A percentile compares a stretch with the other conserved stretches of the same genome.
Evolutionary conservation across 2,329 filamentous ascomycete species (phyloP).

Genomic region (Periconia macrospinosa): DNA sequence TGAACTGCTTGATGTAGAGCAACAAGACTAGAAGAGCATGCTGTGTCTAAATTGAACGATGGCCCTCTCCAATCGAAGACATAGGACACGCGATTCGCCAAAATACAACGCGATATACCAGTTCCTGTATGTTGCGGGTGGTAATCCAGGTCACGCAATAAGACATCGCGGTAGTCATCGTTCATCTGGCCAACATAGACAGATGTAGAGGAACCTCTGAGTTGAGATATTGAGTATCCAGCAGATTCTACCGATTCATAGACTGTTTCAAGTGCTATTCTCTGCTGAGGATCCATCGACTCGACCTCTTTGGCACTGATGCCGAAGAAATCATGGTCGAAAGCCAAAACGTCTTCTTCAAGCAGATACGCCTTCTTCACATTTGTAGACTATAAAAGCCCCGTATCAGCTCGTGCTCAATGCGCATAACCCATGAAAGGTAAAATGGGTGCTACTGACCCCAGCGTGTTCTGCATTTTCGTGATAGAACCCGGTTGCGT

Average conservation of each 20-base stretch:
- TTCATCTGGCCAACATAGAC: constrained; percentile 13
- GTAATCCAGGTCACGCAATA: not conserved
- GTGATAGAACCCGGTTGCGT: too few relatives aligned
- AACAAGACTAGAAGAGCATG: constrained; percentile 15
- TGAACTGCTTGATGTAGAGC: constrained; percentile 16
- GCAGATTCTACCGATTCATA: not conserved
- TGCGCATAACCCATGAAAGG: too few relatives aligned
- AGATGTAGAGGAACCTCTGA: constrained; percentile 5
- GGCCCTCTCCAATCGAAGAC: constrained; percentile 18
- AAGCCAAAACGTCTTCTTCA: too few relatives aligned
- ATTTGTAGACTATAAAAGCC: too few relatives aligned
- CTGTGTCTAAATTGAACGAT: constrained; percentile 18
- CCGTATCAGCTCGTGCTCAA: too few relatives aligned
- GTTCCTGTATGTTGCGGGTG: not conserved
- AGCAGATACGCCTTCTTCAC: too few relatives aligned
- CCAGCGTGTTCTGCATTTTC: too few relatives aligned
- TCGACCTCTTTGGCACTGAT: too few relatives aligned
- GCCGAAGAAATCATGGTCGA: too few relatives aligned
- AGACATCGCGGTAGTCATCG: constrained; percentile 3
- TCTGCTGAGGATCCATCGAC: too few relatives aligned
- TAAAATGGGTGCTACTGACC: too few relatives aligned
- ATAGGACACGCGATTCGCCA: constrained; percentile 6
- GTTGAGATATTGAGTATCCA: not conserved
- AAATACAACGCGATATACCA: not conserved
- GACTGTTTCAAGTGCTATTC: too few relatives aligned